Conservation (phyloP, 495 filamentous ascomycete genomes). For the Physcia stellaris region DNA sequence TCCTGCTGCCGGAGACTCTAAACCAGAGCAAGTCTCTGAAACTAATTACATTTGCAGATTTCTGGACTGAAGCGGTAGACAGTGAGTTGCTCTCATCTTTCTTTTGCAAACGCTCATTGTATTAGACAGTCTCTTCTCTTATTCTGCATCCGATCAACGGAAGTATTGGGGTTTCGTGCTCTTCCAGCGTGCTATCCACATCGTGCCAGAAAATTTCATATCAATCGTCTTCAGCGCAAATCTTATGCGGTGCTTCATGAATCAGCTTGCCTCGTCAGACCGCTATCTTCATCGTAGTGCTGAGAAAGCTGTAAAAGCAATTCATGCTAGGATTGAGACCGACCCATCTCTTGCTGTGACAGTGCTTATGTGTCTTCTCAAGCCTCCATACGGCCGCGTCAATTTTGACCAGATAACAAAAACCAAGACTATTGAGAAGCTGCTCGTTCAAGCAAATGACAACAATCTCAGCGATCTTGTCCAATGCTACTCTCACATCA, state of each 20-base stretch:
- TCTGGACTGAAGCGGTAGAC: constrained; percentile 86
- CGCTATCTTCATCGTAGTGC: constrained; percentile 76
- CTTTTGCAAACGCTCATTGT: constrained; percentile 1
- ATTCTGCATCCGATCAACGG: constrained; percentile 66
- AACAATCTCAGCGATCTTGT: constrained; percentile 24
- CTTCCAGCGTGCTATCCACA: constrained; percentile 55
- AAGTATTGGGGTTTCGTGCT: constrained; percentile 87
- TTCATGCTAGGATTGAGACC: constrained; percentile 50
- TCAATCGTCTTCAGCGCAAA: constrained; percentile 62
- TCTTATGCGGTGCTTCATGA: constrained; percentile 68
- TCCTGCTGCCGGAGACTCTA: background rate
- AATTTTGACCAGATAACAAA: constrained; percentile 82
- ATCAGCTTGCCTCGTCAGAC: constrained; percentile 73
- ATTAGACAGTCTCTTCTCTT: constrained; percentile 66
- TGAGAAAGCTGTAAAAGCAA: constrained; percentile 51
- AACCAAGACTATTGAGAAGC: constrained; percentile 71
- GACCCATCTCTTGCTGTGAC: constrained; percentile 44
- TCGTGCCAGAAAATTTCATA: constrained; percentile 31
- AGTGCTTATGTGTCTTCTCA: constrained; percentile 51
- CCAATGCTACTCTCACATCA: constrained; percentile 26
- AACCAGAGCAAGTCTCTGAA: constrained; percentile 19
- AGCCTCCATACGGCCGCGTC: constrained; percentile 45
- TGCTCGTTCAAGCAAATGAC: constrained; percentile 49
- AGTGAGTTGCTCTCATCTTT: constrained; percentile 36
- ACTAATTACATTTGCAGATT: constrained; percentile 47